Conservation (phyloP, 1,139 yeast species). For the Diutina rugosa region DNA sequence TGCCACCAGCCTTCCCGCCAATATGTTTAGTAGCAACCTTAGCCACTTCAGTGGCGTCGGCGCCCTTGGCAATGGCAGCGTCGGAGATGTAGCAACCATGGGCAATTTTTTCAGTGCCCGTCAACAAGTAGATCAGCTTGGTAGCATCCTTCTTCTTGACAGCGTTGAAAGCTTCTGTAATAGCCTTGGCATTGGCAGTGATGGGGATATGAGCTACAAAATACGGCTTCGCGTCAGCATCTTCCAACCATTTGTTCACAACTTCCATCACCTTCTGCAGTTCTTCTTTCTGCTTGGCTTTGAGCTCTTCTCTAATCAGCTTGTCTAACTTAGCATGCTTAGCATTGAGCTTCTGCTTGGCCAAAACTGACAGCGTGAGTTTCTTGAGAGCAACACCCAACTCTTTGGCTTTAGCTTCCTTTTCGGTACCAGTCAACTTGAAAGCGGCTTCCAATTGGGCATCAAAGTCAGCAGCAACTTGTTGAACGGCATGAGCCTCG, state of each 20-base stretch:
- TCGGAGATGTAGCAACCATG: constrained; percentile 88
- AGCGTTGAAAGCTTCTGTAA: constrained; percentile 81
- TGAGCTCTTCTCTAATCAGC: constrained; percentile 75
- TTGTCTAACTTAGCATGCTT: constrained; percentile 74
- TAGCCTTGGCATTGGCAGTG: constrained; percentile 82
- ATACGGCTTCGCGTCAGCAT: constrained; percentile 21
- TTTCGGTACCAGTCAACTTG: constrained; percentile 45
- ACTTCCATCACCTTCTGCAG: constrained; percentile 67
- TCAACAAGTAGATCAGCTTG: constrained; percentile 71
- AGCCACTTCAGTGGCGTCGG: constrained; percentile 69
- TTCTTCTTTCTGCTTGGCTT: constrained; percentile 80
- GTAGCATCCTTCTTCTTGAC: constrained; percentile 68
- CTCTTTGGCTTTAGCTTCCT: constrained; percentile 73
- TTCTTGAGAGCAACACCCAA: constrained; percentile 76
- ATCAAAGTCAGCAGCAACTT: constrained; percentile 62
- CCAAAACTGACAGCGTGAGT: constrained; percentile 68
- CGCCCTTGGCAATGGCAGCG: constrained; percentile 55
- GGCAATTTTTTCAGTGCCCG: constrained; percentile 79
- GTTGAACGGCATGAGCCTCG: constrained; percentile 83
- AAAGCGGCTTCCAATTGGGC: constrained; percentile 45
- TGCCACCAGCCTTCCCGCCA: constrained; percentile 99
- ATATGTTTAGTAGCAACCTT: constrained; percentile 54
- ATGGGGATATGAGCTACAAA: constrained; percentile 59
- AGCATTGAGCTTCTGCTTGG: constrained; percentile 63
- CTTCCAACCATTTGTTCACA: constrained; percentile 57